phyloP scores from a whole-genome alignment of 2,329 filamentous ascomycete species.

The Colletotrichum camelliae region DNA sequence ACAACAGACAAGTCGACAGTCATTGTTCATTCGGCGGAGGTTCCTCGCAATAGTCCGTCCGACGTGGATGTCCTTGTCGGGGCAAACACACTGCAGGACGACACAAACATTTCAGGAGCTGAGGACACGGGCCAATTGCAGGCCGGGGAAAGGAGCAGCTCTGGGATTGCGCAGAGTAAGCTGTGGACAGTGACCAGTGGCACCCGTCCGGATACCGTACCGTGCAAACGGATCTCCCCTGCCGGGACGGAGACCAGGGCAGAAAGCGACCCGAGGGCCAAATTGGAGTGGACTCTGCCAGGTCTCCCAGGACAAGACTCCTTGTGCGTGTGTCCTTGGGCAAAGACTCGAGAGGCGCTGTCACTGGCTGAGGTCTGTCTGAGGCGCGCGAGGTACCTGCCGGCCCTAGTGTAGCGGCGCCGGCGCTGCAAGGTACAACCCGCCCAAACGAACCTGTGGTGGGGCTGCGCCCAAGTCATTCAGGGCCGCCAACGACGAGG shows the following conservation, averaged over 20 bases:
- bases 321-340: background rate
- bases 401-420: background rate
- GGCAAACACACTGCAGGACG: background rate
- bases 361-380: background rate
- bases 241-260: background rate
- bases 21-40: background rate
- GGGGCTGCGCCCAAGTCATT: background rate
- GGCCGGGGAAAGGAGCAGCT: background rate
- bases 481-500: background rate
- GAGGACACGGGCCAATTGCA: background rate
- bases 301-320: background rate
- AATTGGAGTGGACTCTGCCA: background rate
- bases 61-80: constrained; percentile 16
- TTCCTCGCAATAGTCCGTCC: background rate
- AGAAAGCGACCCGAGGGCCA: background rate
- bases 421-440: constrained; percentile 9
- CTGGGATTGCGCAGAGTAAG: background rate
- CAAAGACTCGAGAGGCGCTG: background rate
- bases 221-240: background rate
- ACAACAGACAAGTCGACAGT: background rate
- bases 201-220: background rate
- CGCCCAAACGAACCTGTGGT: constrained; percentile 12
- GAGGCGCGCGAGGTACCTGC: background rate
- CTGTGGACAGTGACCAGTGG: background rate
- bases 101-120: background rate